Base-by-base conservation (phyloP, 2,329 filamentous ascomycete species). In the Metarhizium humberi region DNA sequence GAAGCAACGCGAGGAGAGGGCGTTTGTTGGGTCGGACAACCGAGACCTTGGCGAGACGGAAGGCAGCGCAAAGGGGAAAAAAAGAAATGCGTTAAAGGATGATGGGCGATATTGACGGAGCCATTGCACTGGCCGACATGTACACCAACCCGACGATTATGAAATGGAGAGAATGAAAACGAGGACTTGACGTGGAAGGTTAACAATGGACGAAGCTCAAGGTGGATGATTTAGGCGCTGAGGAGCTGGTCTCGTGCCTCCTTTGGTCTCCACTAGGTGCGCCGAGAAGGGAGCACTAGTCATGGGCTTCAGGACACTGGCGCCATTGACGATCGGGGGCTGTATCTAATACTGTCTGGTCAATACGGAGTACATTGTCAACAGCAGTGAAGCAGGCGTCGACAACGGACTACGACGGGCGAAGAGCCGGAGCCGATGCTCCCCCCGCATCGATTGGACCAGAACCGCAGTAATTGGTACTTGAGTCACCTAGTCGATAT, bases 241-340 rank as follows among this genome's bases (percentile, higher is more conserved):
- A 14, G 46, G 51, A 51, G 51, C 42, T 43, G 42, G 51, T 54
- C 51, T 54, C 55, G 52, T 56, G 55, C 51, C 51, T 51, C 47
- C 25, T 42, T 40, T 8, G 3, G 54, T 54, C 55, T 40, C 55
- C 55, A 56, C 55, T 10, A 18, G 43, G 49, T 29, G 49, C 48
- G 32, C 29, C 5, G n/a, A 32, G 46, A 47, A 18, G 14, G 14
- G 32, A n/a, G 20, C 20, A 3, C 20, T 25, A 25, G 46, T 53
- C 18, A 45, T 38, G 49, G 50, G 49, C 45, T 47, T 36, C 29
- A 10, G n/a, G 43, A 47, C 30, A 40, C n/a, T 34, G 43, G 42
- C 45, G 43, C 43, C 51, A 43, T 30, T 43, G 43, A 42, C 34
- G 36, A 11, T 25, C 25, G 25, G 25, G 25, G 25, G 25, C 25